These are phyloP conservation scores for Aspergillus viridinutans DNA, from an alignment of 2,329 filamentous ascomycete genomes.

Conservation along the genomic window DNA sequence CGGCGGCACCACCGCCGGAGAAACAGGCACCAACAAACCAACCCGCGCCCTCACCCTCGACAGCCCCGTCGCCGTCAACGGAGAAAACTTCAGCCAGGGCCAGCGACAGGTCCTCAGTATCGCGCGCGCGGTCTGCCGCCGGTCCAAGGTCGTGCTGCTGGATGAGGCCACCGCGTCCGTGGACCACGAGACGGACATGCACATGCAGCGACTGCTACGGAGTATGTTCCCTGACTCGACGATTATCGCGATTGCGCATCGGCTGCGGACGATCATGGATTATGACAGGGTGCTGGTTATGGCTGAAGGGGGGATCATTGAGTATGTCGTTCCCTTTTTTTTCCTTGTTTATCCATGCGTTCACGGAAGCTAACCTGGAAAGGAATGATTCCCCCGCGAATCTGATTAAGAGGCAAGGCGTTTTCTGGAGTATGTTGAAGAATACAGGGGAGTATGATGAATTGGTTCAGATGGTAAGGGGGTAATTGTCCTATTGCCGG, in stretches of 20 bases:
- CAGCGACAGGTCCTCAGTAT: constrained; percentile 61
- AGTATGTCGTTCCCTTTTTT: constrained; percentile 35
- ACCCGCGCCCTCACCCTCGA: constrained; percentile 37
- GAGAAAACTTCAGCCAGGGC: constrained; percentile 45
- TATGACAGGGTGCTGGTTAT: constrained; percentile 58
- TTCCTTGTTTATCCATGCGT: neutral
- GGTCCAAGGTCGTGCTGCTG: constrained; percentile 55
- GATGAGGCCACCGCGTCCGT: constrained; percentile 64
- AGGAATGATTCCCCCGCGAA: constrained; percentile 21
- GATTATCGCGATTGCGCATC: constrained; percentile 64
- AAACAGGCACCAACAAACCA: constrained; percentile 3
- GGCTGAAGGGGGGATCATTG: constrained; percentile 50
- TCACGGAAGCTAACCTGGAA: neutral
- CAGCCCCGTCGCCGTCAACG: constrained; percentile 55
- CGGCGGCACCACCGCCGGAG: constrained; percentile 16
- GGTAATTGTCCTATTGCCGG: neutral
- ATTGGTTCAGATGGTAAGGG: constrained; percentile 15
- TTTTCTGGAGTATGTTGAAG: constrained; percentile 24
- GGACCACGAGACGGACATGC: constrained; percentile 55
- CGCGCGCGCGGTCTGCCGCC: constrained; percentile 56
- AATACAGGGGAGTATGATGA: constrained; percentile 26
- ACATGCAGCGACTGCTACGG: constrained; percentile 55
- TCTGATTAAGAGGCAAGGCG: constrained; percentile 15
- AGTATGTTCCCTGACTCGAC: constrained; percentile 51
- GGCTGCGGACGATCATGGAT: constrained; percentile 60